Conservation (phyloP, 208 protist species). For the Phytomonas sp. region DNA sequence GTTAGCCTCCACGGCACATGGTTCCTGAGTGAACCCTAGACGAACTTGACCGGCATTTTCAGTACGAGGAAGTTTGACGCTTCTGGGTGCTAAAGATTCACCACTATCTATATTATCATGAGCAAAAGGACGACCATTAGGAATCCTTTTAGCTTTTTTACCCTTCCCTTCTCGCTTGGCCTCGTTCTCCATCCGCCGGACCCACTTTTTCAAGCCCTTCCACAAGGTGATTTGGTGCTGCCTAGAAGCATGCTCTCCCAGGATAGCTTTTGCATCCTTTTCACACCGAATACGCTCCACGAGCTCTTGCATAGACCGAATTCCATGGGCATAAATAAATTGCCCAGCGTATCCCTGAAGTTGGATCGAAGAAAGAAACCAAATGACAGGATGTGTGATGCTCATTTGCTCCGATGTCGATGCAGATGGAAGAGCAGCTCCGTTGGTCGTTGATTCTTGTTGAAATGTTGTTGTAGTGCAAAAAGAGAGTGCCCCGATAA, state of each 20-base stretch:
- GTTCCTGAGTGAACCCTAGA: neutral
- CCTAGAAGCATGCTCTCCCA: constrained; percentile 44
- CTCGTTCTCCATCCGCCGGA: constrained; percentile 13
- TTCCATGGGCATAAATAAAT: constrained; percentile 24
- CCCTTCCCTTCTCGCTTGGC: neutral
- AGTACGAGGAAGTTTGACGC: neutral
- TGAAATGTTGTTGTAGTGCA: neutral
- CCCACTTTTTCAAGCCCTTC: constrained; percentile 40
- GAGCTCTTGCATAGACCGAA: constrained; percentile 45
- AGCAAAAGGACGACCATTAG: neutral
- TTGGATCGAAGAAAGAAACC: constrained; percentile 62
- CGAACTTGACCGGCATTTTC: neutral
- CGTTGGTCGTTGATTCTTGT: neutral
- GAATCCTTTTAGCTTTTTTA: neutral
- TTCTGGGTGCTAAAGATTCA: neutral
- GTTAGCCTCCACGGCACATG: neutral
- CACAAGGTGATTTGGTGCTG: constrained; percentile 54
- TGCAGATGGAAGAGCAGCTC: neutral
- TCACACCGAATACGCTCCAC: constrained; percentile 17
- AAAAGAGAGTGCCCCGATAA: neutral
- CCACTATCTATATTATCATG: neutral
- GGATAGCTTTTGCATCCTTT: constrained; percentile 28
- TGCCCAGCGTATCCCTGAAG: constrained; percentile 63
- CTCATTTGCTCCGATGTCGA: constrained; percentile 8
- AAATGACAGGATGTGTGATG: constrained; percentile 53